A percentile compares a stretch with the other conserved stretches of the same genome.
Conservation (phyloP, 371 early-diverging fungal genomes). For the Mortierella sp. region DNA sequence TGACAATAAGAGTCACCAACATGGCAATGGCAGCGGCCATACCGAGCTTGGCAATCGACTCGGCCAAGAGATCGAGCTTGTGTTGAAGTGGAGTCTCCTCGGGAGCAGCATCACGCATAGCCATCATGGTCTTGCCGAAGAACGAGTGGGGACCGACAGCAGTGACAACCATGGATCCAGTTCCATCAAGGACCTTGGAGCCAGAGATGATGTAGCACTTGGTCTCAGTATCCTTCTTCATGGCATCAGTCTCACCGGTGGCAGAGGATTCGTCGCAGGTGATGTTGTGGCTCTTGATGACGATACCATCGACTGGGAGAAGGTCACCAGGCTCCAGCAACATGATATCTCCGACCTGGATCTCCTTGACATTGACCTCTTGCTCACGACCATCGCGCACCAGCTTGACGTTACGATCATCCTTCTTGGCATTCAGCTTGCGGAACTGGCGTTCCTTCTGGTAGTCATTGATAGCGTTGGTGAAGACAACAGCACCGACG, state of each 20-base stretch:
- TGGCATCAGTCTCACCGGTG: conserved; percentile 91
- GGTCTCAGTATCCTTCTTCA: conserved; percentile 76
- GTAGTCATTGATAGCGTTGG: conserved; percentile 96
- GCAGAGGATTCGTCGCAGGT: conserved; percentile 92
- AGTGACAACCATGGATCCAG: conserved; percentile 83
- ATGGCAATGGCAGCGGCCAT: conserved; percentile 83
- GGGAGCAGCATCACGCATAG: conserved; percentile 76
- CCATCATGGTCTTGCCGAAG: conserved; percentile 86
- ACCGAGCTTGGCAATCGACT: conserved; percentile 94
- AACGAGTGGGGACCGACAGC: conserved; percentile 86
- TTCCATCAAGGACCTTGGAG: conserved; percentile 90
- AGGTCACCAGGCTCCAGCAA: conserved; percentile 95
- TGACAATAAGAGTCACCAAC: conserved; percentile 81
- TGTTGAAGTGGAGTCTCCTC: conserved; percentile 94
- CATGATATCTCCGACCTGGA: conserved; percentile 91
- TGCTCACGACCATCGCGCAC: conserved; percentile 80
- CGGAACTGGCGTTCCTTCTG: conserved; percentile 96
- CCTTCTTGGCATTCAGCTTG: conserved; percentile 90
- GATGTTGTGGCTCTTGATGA: conserved; percentile 82
- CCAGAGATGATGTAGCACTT: conserved; percentile 89
- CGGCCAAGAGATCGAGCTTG: conserved; percentile 90
- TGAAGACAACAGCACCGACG: conserved; percentile 90
- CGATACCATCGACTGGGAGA: conserved; percentile 89
- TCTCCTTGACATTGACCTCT: conserved; percentile 84
- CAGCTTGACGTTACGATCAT: conserved; percentile 84